Base-by-base conservation (phyloP, 1,284 basidiomycete species). In the Trametes polyzona region DNA sequence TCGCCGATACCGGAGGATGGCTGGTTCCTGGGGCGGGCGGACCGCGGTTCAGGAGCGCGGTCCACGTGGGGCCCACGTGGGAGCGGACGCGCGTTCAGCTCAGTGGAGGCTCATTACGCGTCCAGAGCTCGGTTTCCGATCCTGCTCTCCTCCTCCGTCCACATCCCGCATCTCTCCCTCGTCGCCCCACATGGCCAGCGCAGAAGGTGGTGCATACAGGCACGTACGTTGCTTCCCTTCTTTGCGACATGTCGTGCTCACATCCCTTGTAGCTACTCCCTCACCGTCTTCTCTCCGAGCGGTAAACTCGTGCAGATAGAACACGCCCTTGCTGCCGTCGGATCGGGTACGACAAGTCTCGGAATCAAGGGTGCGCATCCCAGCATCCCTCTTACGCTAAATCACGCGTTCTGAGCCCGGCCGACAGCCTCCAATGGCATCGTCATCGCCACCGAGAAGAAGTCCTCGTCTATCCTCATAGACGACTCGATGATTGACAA, bases 291-390 rank as follows among this genome's bases (percentile, higher is more conserved):
- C 86, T 98, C 95, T 32, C 96, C 96, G 48, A 97, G 95, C 67
- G 96, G 96, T 63, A 98, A 97, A 82, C 86, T 98, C 55, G 95
- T 97, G 54, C 97, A 99, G 81, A 99, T 99, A 73, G 97, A 99
- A 79, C 97, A 99, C 79, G 97, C 97, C 37, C 82, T 99, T 58
- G 97, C 97, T 55, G 96, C 96, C 21, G 97, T 99, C 52, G 86
- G 92, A n/a, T 90, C 92, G 65, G 97, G 97, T 48, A 96, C 96
- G 42, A 99, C 97, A 30, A 96, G 92, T 73, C 84, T 99, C 47
- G 97, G 97, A 58, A 98, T 99, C 77, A 99, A 99, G 83, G 97
- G 96, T 96, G 66, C 61, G 63, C 63, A 26, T 59, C 59, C 50
- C 60, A 33, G 8, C 36, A 5, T 46, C 24, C 24, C 21, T 48